phyloP scores from a whole-genome alignment of 2,329 filamentous ascomycete genomes.

The Thielaviopsis punctulata region DNA sequence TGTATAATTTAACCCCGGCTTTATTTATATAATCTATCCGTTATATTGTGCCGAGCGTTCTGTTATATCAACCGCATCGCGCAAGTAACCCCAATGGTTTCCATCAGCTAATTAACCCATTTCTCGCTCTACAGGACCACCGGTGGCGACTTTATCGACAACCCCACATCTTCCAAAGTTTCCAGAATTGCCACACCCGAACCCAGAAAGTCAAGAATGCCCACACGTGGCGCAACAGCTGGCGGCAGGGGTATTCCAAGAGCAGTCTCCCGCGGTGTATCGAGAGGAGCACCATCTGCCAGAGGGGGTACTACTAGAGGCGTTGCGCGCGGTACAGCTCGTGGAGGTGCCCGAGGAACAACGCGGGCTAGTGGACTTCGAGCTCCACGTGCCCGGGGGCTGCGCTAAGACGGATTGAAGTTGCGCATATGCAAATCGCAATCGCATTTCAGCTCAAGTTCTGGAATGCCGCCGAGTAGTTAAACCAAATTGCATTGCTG shows the following conservation, averaged over 20 bases:
- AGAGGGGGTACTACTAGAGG: slow-evolving; percentile 4
- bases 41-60: not conserved
- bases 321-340: slow-evolving; percentile 12
- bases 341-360: slow-evolving; percentile 12
- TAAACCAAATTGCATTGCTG: not conserved
- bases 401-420: slow-evolving; percentile 13
- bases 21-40: not conserved
- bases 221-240: slow-evolving; percentile 23
- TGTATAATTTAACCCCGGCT: not conserved
- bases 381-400: slow-evolving; percentile 27
- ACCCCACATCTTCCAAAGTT: slow-evolving; percentile 44
- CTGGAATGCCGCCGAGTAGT: not conserved
- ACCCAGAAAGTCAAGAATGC: slow-evolving; percentile 23
- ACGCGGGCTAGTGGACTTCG: slow-evolving; percentile 29
- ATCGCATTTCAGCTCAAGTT: not conserved
- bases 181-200: slow-evolving; percentile 28
- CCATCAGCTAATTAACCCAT: slow-evolving; percentile 13
- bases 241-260: not conserved
- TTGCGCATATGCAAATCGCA: not conserved
- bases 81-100: too few relatives aligned
- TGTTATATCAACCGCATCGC: slow-evolving; percentile 1
- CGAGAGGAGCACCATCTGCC: slow-evolving; percentile 12
- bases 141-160: slow-evolving; percentile 79
- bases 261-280: slow-evolving; percentile 22
- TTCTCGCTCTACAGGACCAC: slow-evolving; percentile 46